These are phyloP conservation scores for Triglochin maritima DNA, from an alignment of 106 monocot species.

Conservation along the genomic window DNA sequence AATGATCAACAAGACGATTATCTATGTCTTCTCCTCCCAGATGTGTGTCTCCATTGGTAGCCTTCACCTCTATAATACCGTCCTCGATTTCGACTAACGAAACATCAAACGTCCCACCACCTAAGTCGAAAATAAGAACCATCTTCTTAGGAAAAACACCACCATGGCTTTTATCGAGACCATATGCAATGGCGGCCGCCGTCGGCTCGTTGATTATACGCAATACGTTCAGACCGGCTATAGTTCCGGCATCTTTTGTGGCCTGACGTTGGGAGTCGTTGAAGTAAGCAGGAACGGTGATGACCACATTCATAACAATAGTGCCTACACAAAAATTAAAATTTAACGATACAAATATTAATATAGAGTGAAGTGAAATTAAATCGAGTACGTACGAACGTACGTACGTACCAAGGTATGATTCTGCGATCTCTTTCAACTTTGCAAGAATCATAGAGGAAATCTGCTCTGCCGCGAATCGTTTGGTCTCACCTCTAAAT, in stretches of 20 bases:
- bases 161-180: slow-evolving; percentile 3
- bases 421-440: slow-evolving; percentile 12
- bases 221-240: slow-evolving; percentile 25
- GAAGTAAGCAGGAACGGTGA: slow-evolving; percentile 30
- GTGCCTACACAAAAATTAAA: too few species aligned
- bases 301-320: slow-evolving; percentile 7
- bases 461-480: slow-evolving; percentile 20
- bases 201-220: slow-evolving; percentile 17
- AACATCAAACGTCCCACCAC: slow-evolving; percentile 15
- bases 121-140: slow-evolving; percentile 23
- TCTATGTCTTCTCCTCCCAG: slow-evolving; percentile 29
- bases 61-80: slow-evolving; percentile 20
- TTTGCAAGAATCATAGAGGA: slow-evolving; percentile 22
- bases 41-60: slow-evolving; percentile 23
- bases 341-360: too few species aligned
- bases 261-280: slow-evolving; percentile 28
- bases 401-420: slow-evolving; percentile 7
- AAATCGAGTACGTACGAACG: too few species aligned
- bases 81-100: slow-evolving; percentile 19
- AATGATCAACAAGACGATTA: slow-evolving; percentile 12
- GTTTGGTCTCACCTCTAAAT: slow-evolving; percentile 19
- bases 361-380: not conserved
- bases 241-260: slow-evolving; percentile 21
- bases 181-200: slow-evolving; percentile 23
- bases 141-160: not conserved